phyloP scores from a whole-genome alignment of 208 protist genomes.

The Hexamita inflata region DNA sequence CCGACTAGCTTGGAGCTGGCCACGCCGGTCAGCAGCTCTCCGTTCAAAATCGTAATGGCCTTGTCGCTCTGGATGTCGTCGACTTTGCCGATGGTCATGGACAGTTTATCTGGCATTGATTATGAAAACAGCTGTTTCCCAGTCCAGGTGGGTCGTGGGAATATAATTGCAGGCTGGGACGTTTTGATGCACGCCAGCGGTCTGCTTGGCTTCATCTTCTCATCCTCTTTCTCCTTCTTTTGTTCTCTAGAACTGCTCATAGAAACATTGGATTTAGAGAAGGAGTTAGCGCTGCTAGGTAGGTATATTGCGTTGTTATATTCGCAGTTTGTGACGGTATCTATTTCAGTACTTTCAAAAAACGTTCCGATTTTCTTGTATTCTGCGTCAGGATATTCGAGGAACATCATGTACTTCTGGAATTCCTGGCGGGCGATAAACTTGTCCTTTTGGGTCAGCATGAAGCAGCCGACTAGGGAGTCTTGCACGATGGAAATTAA shows the following conservation, averaged over 20 bases:
- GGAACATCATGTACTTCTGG: slow-evolving; percentile 58
- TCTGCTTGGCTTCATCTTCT: no score
- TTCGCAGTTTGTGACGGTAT: no score
- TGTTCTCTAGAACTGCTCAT: no score
- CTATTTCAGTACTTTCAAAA: no score
- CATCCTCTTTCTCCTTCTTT: no score
- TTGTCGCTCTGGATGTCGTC: slow-evolving; percentile 52
- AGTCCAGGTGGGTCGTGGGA: neutral
- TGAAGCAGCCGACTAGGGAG: slow-evolving; percentile 84
- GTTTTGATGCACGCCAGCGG: slow-evolving; percentile 49
- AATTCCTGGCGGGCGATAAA: slow-evolving; percentile 60
- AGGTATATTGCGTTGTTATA: no score
- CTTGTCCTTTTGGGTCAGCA: slow-evolving; percentile 62
- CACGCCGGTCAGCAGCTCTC: slow-evolving; percentile 64
- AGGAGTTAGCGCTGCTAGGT: no score
- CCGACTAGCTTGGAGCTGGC: slow-evolving; percentile 66
- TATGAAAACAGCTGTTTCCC: slow-evolving; percentile 20
- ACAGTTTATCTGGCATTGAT: neutral
- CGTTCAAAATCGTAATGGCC: slow-evolving; percentile 64
- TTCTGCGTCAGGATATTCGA: no score
- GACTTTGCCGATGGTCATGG: neutral
- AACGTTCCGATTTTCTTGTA: no score
- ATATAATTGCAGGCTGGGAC: neutral
- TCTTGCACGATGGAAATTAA: slow-evolving; percentile 94
- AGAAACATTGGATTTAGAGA: no score